phyloP scores from a whole-genome alignment of 345 rosid species.

The Fremontodendron californicum region DNA sequence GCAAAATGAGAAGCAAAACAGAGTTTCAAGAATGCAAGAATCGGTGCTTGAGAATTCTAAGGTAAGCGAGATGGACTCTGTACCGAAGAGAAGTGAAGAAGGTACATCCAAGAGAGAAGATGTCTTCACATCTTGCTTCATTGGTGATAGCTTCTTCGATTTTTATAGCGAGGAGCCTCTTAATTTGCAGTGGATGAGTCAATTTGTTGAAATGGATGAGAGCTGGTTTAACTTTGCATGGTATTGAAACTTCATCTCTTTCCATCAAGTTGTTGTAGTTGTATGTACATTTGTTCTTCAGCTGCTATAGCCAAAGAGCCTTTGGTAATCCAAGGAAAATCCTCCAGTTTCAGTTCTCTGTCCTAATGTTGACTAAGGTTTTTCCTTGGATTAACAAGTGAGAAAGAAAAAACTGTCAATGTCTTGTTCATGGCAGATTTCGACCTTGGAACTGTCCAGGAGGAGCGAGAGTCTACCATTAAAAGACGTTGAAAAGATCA shows the following conservation, averaged over 20 bases:
- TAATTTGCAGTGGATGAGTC: constrained; percentile 41
- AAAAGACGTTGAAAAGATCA: neutral
- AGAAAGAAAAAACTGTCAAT: too few relatives aligned
- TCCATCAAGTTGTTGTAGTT: neutral
- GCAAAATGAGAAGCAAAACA: constrained; percentile 21
- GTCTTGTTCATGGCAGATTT: neutral
- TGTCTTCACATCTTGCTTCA: constrained; percentile 8
- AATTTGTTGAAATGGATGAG: constrained; percentile 33
- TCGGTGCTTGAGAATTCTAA: constrained; percentile 1
- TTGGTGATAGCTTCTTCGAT: constrained; percentile 19
- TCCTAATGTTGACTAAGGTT: neutral
- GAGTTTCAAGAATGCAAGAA: neutral
- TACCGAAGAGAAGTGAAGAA: constrained; percentile 2
- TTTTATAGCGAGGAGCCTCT: constrained; percentile 28
- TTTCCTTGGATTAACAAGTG: constrained; percentile 4
- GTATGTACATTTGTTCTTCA: neutral
- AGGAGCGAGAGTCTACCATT: neutral
- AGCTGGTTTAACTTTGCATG: constrained; percentile 20
- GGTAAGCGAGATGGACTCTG: neutral
- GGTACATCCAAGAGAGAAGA: constrained; percentile 8
- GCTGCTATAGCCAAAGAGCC: neutral
- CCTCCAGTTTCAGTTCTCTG: neutral
- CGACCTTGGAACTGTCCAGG: neutral
- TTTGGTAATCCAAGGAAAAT: constrained; percentile 5
- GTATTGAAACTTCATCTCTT: neutral